phyloP scores from a whole-genome alignment of 345 rosid genomes.

The Anastatica hierochuntica region DNA sequence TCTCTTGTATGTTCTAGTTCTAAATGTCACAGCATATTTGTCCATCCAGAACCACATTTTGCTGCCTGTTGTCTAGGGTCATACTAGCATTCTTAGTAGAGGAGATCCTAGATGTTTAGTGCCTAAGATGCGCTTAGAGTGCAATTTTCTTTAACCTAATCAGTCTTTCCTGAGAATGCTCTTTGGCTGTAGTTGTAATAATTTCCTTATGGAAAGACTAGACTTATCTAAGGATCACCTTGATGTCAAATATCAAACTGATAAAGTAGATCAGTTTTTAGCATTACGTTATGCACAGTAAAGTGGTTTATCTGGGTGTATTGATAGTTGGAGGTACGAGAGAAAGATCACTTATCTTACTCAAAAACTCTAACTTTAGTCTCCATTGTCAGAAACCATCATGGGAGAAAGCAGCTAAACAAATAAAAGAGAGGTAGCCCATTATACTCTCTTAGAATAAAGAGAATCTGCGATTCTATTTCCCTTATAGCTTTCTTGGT shows the following conservation, averaged over 20 bases:
- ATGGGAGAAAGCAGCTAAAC: slow-evolving; percentile 94
- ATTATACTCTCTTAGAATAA: background rate
- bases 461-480: background rate
- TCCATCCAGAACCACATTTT: slow-evolving; percentile 1
- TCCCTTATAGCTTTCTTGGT: slow-evolving; percentile 7
- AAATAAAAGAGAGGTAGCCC: slow-evolving; percentile 64
- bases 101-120: slow-evolving; percentile 6
- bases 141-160: background rate
- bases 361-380: background rate
- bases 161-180: slow-evolving; percentile 4
- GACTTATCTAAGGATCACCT: background rate
- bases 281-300: background rate
- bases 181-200: slow-evolving; percentile 12
- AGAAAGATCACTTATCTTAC: background rate
- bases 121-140: background rate
- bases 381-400: slow-evolving; percentile 74
- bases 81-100: background rate
- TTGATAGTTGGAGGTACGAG: no score
- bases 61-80: background rate
- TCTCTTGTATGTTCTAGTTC: background rate
- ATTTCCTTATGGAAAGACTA: no score
- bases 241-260: slow-evolving; percentile 1
- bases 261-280: background rate
- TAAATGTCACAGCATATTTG: slow-evolving; percentile 1
- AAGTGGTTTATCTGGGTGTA: no score